Base-by-base conservation (phyloP, 2,329 filamentous ascomycete genomes). In the Acrocalymma vagum region DNA sequence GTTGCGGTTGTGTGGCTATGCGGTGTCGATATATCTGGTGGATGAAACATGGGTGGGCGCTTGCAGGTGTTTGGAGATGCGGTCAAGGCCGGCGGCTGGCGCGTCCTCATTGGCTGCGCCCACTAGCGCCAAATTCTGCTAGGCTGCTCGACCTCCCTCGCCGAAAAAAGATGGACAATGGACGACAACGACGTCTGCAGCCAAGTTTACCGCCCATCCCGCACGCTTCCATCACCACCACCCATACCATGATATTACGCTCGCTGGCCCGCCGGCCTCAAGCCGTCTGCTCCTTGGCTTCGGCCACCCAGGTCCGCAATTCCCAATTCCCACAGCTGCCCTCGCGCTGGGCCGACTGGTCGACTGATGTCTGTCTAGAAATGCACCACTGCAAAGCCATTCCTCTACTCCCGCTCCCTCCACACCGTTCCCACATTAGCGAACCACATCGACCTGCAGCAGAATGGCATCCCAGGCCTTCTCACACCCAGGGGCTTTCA, bases 401-500 rank as follows among this genome's bases (percentile, higher is more conserved):
- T n/a, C 26, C 36, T 45, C 28, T 38, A 45, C 39, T 26, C 53
- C 44, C 63, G 65, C 49, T 53, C 24, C 34, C 17, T 46, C n/a
- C 77, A 82, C 60, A 57, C 58, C 29, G 70, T 81, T 5, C 79
- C 80, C 16, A 59, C 71, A 46, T 75, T 83, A 52, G 67, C 63
- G 26, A 72, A 79, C 60, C 71, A 78, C 40, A 51, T 61, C 9
- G 48, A 63, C 26, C 79, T 81, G 55, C 60, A 62, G 40, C 44
- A 72, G 38, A 59, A 80, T 51, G 83, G 83, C 44, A 77, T 96
- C 5, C 80, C 83, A n/a, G 82, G 83, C 10, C 78, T 97, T 46
- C 78, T 96, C 65, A 85, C 85, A 20, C 69, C 78, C 2, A 76
- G 80, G 34, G 88, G 82, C 38, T 95, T 88, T 71, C 74, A 86